Percentiles rank a stretch among this genome's conserved stretches.
Evolutionary conservation across 1,284 basidiomycete species (phyloP).

Genomic region (Puccinia horiana): DNA sequence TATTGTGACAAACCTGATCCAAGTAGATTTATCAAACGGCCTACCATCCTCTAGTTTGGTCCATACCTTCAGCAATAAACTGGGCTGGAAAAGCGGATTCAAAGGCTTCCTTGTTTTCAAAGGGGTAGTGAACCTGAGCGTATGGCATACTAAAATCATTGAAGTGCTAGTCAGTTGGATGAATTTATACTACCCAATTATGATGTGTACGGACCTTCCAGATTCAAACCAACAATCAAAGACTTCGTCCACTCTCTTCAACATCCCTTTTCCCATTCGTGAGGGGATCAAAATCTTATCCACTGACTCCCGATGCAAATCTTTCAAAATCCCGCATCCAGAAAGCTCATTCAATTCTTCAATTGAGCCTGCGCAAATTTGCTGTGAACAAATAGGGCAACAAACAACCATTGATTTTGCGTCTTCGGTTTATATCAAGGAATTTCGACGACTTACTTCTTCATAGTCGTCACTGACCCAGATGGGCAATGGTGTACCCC

Average conservation of each 20-base stretch:
- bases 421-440: too few species aligned
- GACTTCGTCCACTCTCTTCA: conserved; percentile 91
- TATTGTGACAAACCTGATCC: not conserved
- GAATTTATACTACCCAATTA: not conserved
- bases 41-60: conserved; percentile 58
- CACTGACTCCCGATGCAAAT: conserved; percentile 91
- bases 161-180: conserved; percentile 32
- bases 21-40: not conserved
- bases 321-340: conserved; percentile 81
- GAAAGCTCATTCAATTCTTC: conserved; percentile 84
- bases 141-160: conserved; percentile 82
- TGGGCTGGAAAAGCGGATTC: conserved; percentile 90
- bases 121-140: conserved; percentile 95
- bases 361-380: conserved; percentile 84
- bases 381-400: conserved; percentile 61
- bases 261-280: conserved; percentile 77
- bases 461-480: conserved; percentile 93
- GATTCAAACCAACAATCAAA: conserved; percentile 99
- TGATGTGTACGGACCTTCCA: conserved; percentile 70
- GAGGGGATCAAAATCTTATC: conserved; percentile 97
- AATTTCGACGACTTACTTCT: conserved; percentile 66
- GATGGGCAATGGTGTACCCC: conserved; percentile 96
- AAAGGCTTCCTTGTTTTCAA: conserved; percentile 85
- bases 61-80: conserved; percentile 91
- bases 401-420: conserved; percentile 10